phyloP scores from a whole-genome alignment of 805 yeast species.

The Hyphopichia homilentoma region DNA sequence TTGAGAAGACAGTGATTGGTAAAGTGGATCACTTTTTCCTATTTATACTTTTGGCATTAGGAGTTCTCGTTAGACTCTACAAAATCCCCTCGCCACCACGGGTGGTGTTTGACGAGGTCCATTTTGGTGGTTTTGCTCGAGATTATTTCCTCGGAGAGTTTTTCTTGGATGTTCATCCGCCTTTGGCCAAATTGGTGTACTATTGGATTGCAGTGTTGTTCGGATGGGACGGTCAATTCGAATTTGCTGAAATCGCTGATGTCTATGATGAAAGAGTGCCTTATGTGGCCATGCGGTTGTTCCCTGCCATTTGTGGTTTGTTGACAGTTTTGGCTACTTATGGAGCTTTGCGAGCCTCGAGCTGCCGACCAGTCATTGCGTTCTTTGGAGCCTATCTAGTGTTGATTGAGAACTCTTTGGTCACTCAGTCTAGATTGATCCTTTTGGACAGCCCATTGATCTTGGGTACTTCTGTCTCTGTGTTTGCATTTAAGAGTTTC shows the following conservation, averaged over 20 bases:
- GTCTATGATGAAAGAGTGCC: constrained; percentile 31
- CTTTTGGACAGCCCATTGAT: constrained; percentile 43
- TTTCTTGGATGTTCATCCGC: constrained; percentile 73
- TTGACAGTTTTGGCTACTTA: constrained; percentile 50
- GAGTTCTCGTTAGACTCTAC: constrained; percentile 26
- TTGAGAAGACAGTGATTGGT: constrained; percentile 6
- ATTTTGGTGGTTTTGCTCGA: constrained; percentile 35
- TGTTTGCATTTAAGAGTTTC: constrained; percentile 49
- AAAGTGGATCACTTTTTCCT: constrained; percentile 17
- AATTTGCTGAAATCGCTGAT: constrained; percentile 43
- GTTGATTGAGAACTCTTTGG: constrained; percentile 60
- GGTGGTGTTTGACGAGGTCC: constrained; percentile 50
- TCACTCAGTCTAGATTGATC: constrained; percentile 55
- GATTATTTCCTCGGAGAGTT: constrained; percentile 55
- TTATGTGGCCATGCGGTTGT: constrained; percentile 52
- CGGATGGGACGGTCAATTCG: constrained; percentile 47
- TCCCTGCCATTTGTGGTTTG: constrained; percentile 56
- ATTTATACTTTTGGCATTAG: constrained; percentile 17
- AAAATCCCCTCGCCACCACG: constrained; percentile 30
- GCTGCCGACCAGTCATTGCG: constrained; percentile 50
- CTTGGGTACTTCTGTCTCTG: constrained; percentile 43
- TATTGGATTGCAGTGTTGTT: constrained; percentile 49
- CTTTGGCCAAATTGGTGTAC: constrained; percentile 58
- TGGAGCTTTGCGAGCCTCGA: constrained; percentile 51
- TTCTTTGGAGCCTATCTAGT: constrained; percentile 49